Evolutionary conservation across 2,329 filamentous ascomycete species (phyloP).

Genomic region (Stagonosporopsis rhizophila): DNA sequence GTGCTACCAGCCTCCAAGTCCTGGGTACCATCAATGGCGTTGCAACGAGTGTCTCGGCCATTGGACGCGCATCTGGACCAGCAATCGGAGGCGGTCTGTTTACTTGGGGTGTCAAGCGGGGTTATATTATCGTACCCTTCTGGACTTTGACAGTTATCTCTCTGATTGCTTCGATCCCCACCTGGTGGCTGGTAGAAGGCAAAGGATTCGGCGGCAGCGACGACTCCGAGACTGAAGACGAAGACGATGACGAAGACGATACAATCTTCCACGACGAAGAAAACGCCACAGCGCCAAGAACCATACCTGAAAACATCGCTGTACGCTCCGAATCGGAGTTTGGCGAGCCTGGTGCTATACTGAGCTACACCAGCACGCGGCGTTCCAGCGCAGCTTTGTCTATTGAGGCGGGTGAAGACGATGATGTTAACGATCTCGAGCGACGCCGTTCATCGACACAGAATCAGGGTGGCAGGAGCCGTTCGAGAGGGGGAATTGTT

Average conservation of each 20-base stretch:
- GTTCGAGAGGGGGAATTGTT: conserved; percentile 45
- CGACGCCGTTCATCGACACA: conserved; percentile 25
- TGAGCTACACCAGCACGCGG: conserved; percentile 44
- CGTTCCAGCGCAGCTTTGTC: conserved; percentile 35
- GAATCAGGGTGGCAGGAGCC: conserved; percentile 26
- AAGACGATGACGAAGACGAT: conserved; percentile 43
- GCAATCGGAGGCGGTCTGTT: conserved; percentile 76
- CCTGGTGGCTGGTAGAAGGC: conserved; percentile 76
- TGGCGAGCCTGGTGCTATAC: conserved; percentile 42
- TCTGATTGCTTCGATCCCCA: conserved; percentile 71
- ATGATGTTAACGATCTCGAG: conserved; percentile 17
- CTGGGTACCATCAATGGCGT: conserved; percentile 91
- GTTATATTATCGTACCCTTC: conserved; percentile 81
- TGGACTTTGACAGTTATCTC: conserved; percentile 75
- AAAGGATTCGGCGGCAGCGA: conserved; percentile 65
- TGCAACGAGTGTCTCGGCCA: conserved; percentile 79
- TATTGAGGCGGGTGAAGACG: conserved; percentile 33
- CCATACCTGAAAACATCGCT: conserved; percentile 23
- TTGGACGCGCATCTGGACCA: conserved; percentile 82
- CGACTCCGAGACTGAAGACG: conserved; percentile 39
- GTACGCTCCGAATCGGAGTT: conserved; percentile 48
- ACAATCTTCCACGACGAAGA: conserved; percentile 27
- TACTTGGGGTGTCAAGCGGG: conserved; percentile 74
- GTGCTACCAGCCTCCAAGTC: conserved; percentile 74
- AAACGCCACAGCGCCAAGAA: conserved; percentile 4